Evolutionary conservation across 768 basidiomycete species (phyloP), one percentile per base, ranked within the genome.

Genomic region (Termitomyces sp.): DNA sequence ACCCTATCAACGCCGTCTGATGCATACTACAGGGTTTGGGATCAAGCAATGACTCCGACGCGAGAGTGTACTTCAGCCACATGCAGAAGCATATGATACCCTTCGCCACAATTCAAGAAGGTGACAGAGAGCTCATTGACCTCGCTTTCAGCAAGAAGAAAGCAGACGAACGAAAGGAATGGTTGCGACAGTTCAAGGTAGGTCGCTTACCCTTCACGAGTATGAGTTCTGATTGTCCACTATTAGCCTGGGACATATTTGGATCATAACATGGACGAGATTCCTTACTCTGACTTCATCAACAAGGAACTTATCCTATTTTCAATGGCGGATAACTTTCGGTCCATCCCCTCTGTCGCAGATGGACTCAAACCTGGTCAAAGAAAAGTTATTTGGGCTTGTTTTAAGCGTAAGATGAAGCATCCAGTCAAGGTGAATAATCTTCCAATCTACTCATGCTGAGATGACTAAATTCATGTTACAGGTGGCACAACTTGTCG

Each of bases 91-190:
- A 99, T 68, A 89, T 96, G 81, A 92, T 99, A 55, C 90, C 93
- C 0, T 98, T 99, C 74, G 81, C 89, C 2, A 74, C 85, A 3
- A 86, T 85, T 4, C 84, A 90, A 66, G 81, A 87, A 0, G 94
- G 87, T 2, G 97, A 98, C 63, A 85, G 84, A 46, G 87, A 86
- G 7, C 80, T 98, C 36, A 96, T 99, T 59, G 97, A 99, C 41
- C 86, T 99, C 56, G 97, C 97, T 0, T 99, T 99, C 79, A 98
- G 93, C 77, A 99, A 98, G 84, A 98, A 98, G 80, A 98, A 96
- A 68, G 92, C 94, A 0, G 97, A 99, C 59, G 94, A 98, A 2
- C 87, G 97, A 53, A 98, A 99, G 71, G 97, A 99, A 57, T 99
- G 97, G 97, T 75, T 99, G 13, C 82, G 97, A 24, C 87, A 92